Conservation (phyloP, 768 basidiomycete species). For the Phylloporus scabripes region DNA sequence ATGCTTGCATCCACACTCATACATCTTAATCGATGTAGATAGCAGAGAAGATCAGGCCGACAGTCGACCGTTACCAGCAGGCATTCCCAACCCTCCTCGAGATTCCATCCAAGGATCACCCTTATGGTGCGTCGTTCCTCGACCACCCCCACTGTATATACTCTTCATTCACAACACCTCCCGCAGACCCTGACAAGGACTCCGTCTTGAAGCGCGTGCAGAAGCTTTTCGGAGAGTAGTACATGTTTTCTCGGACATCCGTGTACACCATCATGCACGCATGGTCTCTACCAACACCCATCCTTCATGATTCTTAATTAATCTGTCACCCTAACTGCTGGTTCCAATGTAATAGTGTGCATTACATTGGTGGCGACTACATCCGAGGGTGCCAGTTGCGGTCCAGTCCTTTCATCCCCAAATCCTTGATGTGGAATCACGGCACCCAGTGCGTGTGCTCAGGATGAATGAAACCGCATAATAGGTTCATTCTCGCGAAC, state of each 20-base stretch:
- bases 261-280: conserved; percentile 11
- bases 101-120: conserved; percentile 98
- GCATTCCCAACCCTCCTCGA: conserved; percentile 96
- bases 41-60: conserved; percentile 94
- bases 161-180: conserved; percentile 16
- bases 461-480: conserved; percentile 55
- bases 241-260: conserved; percentile 10
- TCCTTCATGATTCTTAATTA: conserved; percentile 7
- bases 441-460: conserved; percentile 10
- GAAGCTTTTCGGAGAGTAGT: conserved; percentile 89
- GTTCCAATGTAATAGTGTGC: conserved; percentile 20
- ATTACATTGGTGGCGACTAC: conserved; percentile 19
- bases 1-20: conserved; percentile 2
- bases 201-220: conserved; percentile 94
- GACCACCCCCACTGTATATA: conserved; percentile 2
- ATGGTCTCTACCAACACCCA: conserved; percentile 6
- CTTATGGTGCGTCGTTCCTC: conserved; percentile 65
- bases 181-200: conserved; percentile 87
- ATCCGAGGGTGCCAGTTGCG: conserved; percentile 12
- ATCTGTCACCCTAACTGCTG: conserved; percentile 13
- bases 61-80: conserved; percentile 92
- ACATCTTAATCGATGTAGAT: conserved; percentile 46
- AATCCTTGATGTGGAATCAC: conserved; percentile 8
- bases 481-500: conserved; percentile 69
- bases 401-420: conserved; percentile 5